Evolutionary conservation across 2,329 filamentous ascomycete genomes (phyloP).

Genomic region (Fusarium annulatum): DNA sequence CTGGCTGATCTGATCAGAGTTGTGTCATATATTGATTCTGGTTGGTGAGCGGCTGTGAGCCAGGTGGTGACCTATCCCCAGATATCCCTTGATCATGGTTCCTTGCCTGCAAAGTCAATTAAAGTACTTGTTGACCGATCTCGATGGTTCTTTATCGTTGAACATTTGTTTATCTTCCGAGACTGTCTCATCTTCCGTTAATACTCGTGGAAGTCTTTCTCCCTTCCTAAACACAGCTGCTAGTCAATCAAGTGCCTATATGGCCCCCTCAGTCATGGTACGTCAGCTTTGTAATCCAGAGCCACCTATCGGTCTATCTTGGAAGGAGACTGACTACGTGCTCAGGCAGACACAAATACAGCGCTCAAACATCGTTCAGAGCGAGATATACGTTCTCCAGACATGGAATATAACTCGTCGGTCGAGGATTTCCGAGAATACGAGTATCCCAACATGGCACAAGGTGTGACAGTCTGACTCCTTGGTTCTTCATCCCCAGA

Average conservation of each 20-base stretch:
- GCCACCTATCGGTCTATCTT: neutral
- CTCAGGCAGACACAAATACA: constrained; percentile 23
- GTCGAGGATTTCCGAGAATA: constrained; percentile 43
- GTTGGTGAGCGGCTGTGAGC: neutral
- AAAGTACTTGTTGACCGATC: neutral
- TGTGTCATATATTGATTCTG: neutral
- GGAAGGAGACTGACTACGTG: neutral
- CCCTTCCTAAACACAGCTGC: neutral
- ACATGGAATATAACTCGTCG: constrained; percentile 42
- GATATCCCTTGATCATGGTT: neutral
- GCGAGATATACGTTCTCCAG: constrained; percentile 3
- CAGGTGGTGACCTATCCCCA: neutral
- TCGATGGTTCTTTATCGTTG: neutral
- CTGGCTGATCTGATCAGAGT: neutral
- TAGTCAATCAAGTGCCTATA: neutral
- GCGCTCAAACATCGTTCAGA: constrained; percentile 20
- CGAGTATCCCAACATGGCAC: constrained; percentile 44
- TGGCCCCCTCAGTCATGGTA: constrained; percentile 34
- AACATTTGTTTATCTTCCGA: neutral
- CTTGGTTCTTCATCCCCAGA: neutral
- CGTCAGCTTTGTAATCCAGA: constrained; percentile 3
- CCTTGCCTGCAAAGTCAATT: neutral
- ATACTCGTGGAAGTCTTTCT: neutral
- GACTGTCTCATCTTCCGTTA: neutral
- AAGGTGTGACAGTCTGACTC: constrained; percentile 30